Percentiles rank a stretch among this genome's conserved stretches.
Evolutionary conservation across 83 land plant genomes (phyloP).

Genomic region (Picea engelmannii): DNA sequence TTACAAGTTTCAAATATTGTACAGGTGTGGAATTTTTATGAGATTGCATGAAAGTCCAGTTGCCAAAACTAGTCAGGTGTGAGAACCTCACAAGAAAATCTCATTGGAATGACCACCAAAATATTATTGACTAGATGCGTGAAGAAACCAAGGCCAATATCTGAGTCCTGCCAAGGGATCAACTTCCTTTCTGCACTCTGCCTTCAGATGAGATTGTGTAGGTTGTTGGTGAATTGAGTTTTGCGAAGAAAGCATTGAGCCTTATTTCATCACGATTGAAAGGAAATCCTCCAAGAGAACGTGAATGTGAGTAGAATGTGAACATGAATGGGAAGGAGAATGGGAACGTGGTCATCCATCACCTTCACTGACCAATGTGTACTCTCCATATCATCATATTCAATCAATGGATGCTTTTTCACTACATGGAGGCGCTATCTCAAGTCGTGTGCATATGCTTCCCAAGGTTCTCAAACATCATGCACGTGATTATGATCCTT

Average conservation of each 20-base stretch:
- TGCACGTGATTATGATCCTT: constrained; percentile 24
- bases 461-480: constrained; percentile 25
- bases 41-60: too few relatives aligned
- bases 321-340: neutral
- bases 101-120: too few relatives aligned
- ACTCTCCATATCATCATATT: constrained; percentile 45
- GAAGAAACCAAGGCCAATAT: constrained; percentile 41
- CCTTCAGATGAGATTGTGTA: constrained; percentile 58
- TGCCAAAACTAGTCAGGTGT: too few relatives aligned
- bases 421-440: constrained; percentile 19
- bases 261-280: constrained; percentile 65
- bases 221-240: constrained; percentile 71
- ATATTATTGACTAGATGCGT: too few relatives aligned
- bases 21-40: too few relatives aligned
- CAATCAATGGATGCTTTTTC: constrained; percentile 46
- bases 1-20: too few relatives aligned
- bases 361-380: constrained; percentile 9
- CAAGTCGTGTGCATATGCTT: constrained; percentile 19
- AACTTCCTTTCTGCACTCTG: constrained; percentile 45
- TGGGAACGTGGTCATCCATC: constrained; percentile 12
- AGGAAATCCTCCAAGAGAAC: constrained; percentile 73
- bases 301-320: constrained; percentile 26
- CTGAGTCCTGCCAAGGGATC: constrained; percentile 46
- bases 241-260: constrained; percentile 65
- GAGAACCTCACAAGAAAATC: too few relatives aligned